Base-by-base conservation (phyloP, 768 basidiomycete species). In the Arthromyces matolae region DNA sequence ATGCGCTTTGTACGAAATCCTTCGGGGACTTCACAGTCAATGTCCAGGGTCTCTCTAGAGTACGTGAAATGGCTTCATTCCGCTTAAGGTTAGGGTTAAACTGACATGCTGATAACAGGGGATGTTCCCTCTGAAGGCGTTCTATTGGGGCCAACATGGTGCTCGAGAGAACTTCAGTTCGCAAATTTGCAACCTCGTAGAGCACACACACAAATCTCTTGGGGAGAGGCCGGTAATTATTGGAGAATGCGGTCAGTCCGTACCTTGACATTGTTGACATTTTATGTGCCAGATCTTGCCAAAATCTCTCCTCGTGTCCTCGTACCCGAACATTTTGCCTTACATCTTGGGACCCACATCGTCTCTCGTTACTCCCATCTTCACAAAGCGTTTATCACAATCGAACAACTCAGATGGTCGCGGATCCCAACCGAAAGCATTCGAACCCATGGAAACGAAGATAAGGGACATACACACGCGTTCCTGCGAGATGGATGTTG, bases 231-330 rank as follows among this genome's bases (percentile, higher is more conserved):
- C 95, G 9, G 80, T 92, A 31, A 66, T 97, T 10, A 78, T 99
- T 49, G 94, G 94, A 16, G 95, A 99, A 65, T 90, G 87, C 53
- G 95, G 95, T 24, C n/a, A n/a, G n/a, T n/a, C n/a, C n/a, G n/a
- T n/a, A n/a, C n/a, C n/a, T n/a, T n/a, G n/a, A n/a, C n/a, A n/a
- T n/a, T n/a, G n/a, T n/a, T n/a, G n/a, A n/a, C n/a, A n/a, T n/a
- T n/a, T n/a, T n/a, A n/a, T n/a, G n/a, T n/a, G n/a, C n/a, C n/a
- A 89, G 88, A 87, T 55, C 69, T 94, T 16, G 91, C 94, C 22
- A 98, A 97, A 67, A 77, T 81, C 10, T 95, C 93, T 0, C 91
- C 93, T 3, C 78, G 96, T 58, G 78, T 96, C 48, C 80, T 96
- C 37, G 72, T 76, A 34, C 84, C 93, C 0, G 90, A 93, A 59